Base-by-base conservation (phyloP, 1,284 basidiomycete genomes). In the Naganishia albida region DNA sequence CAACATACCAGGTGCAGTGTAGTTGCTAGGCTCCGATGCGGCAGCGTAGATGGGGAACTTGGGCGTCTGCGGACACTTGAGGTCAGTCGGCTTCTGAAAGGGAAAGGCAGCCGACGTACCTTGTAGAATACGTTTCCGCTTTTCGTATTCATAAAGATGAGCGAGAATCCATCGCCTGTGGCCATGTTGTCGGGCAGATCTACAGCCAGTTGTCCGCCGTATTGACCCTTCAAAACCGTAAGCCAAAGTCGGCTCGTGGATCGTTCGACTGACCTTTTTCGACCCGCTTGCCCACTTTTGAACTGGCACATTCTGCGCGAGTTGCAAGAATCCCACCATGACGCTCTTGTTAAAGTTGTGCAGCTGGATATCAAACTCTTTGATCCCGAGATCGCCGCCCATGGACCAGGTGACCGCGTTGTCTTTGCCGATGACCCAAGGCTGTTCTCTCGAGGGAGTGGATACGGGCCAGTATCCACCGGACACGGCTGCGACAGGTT, bases 381-480 rank as follows among this genome's bases (percentile, higher is more conserved):
- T 55, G 62, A 80, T 72, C 4, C 66, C 66, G 34, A 53, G n/a
- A 42, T 44, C 77, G 55, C 73, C 73, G 25, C 75, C 77, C 16
- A 72, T 73, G n/a, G 63, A 67, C 76, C 77, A 80, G 12, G 74
- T 65, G 26, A 78, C 69, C 12, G 74, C 56, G 72, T 78, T 79
- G 54, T 72, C 73, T 55, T 74, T 59, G 7, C 77, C 77, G 26
- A 75, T 51, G 28, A 78, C 74, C 78, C 78, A 80, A n/a, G 78
- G 77, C 26, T 67, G 48, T 13, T 63, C 46, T 1, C 67, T 39
- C 0, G 73, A 69, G 0, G 78, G 78, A 28, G 71, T 69, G 23
- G 71, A 62, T 40, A 80, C 71, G 16, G 78, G 78, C 76, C 77
- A 80, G 72, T 77, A 80, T 69, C 74, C 74, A 2, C 74, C 77